These are phyloP conservation scores for Rubia occidens DNA, from an alignment of 305 asterid genomes.

Conservation along the genomic window DNA sequence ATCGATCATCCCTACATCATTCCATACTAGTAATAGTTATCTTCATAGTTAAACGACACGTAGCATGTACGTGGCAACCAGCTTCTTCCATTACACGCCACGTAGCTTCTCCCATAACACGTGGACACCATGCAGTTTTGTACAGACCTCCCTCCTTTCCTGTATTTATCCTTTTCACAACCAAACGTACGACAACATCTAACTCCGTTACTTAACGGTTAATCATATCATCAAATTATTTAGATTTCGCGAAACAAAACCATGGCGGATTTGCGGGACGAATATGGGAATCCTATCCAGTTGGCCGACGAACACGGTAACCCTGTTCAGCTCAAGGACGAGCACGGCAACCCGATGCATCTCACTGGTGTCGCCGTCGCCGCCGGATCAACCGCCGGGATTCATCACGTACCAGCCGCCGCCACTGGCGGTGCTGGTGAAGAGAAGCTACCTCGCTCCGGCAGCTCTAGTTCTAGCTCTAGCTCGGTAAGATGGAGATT, in stretches of 20 bases:
- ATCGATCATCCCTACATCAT: too few species aligned
- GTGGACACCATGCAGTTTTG: not conserved
- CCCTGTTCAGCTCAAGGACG: slow-evolving; percentile 70
- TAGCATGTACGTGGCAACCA: too few species aligned
- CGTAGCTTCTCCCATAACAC: too few species aligned
- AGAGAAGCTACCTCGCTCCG: slow-evolving; percentile 36
- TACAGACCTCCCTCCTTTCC: not conserved
- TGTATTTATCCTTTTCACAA: not conserved
- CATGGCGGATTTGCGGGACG: slow-evolving; percentile 75
- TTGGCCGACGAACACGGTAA: slow-evolving; percentile 57
- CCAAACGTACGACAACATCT: not conserved
- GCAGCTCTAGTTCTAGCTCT: slow-evolving; percentile 57
- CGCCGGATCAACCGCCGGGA: not conserved
- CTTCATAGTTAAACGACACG: too few species aligned
- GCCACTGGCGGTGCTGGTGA: slow-evolving; percentile 10
- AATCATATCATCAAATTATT: too few species aligned
- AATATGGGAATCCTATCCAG: slow-evolving; percentile 72
- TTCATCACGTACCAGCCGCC: not conserved
- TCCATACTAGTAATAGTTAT: too few species aligned
- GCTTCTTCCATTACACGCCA: too few species aligned
- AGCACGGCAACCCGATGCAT: slow-evolving; percentile 70
- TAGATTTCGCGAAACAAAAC: not conserved
- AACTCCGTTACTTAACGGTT: not conserved
- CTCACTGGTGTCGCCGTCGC: slow-evolving; percentile 61
- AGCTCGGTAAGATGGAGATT: slow-evolving; percentile 37